Percentiles rank a stretch among this genome's conserved stretches.
phyloP scores from a whole-genome alignment of 306 rosid genomes.

The Adenanthera pavonina region DNA sequence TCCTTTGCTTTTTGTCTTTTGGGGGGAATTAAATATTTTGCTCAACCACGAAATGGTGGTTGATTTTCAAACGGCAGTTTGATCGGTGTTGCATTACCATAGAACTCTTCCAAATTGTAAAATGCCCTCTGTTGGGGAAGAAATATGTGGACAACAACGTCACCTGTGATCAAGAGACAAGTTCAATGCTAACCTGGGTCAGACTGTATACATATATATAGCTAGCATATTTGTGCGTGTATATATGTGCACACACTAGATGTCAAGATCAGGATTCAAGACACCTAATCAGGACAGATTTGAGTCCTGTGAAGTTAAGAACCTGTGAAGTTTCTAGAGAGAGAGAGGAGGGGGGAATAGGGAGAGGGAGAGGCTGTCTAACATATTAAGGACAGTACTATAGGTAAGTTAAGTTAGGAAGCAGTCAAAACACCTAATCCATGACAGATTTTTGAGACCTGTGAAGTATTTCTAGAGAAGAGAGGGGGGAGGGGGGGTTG shows the following conservation, averaged over 20 bases:
- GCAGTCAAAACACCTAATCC: background rate
- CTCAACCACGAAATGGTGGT: constrained; percentile 68
- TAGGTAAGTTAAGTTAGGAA: background rate
- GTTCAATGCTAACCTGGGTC: constrained; percentile 19
- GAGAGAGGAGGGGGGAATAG: background rate
- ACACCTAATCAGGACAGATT: background rate
- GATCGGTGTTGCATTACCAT: constrained; percentile 75
- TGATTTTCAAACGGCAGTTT: constrained; percentile 85
- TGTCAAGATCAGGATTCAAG: constrained; percentile 1
- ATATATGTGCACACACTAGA: background rate
- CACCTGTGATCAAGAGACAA: constrained; percentile 66
- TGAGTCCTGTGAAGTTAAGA: background rate
- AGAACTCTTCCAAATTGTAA: constrained; percentile 96
- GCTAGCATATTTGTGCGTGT: background rate
- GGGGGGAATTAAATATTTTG: background rate
- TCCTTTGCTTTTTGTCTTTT: constrained; percentile 1
- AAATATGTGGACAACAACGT: constrained; percentile 87
- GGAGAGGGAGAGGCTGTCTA: background rate
- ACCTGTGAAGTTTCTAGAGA: background rate
- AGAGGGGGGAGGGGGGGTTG: background rate
- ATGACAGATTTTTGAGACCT: background rate
- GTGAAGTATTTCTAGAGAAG: background rate
- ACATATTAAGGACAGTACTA: background rate
- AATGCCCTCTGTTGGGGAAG: constrained; percentile 87
- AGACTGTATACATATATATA: constrained; percentile 7